These are phyloP conservation scores for Penicillium diatomitis DNA, from an alignment of 495 filamentous ascomycete genomes.

Conservation along the genomic window DNA sequence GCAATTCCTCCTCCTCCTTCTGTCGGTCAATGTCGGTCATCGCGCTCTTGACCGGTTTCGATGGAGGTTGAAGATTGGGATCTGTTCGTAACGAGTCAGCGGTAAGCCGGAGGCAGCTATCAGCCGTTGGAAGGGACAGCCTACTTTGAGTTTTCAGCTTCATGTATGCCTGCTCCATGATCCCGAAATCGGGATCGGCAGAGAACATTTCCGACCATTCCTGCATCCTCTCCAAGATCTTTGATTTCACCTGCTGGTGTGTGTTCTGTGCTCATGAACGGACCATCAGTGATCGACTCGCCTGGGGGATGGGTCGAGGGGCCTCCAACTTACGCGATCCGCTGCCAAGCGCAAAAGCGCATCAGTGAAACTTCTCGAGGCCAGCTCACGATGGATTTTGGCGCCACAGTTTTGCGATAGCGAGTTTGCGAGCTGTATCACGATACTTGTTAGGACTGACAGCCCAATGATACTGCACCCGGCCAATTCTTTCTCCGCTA, in stretches of 20 bases:
- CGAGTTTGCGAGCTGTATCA: conserved; percentile 67
- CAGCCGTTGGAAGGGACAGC: conserved; percentile 1
- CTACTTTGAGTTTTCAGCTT: conserved; percentile 71
- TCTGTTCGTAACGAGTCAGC: conserved; percentile 39
- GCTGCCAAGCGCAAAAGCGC: conserved; percentile 81
- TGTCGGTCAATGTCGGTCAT: conserved; percentile 85
- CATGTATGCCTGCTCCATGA: conserved; percentile 94
- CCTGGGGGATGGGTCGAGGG: neutral
- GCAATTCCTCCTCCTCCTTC: conserved; percentile 95
- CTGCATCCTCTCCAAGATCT: conserved; percentile 92
- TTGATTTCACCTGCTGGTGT: conserved; percentile 91
- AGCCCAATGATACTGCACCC: too few relatives aligned
- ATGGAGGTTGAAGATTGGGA: conserved; percentile 84
- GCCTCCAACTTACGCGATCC: conserved; percentile 53
- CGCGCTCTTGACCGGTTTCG: conserved; percentile 80
- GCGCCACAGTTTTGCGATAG: conserved; percentile 91
- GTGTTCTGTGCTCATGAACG: conserved; percentile 52
- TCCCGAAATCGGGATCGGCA: conserved; percentile 82
- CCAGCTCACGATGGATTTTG: conserved; percentile 85
- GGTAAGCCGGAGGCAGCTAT: neutral
- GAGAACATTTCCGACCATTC: conserved; percentile 95
- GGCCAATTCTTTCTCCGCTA: too few relatives aligned
- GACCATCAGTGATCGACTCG: too few relatives aligned
- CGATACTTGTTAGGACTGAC: conserved; percentile 1
- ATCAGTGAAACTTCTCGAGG: conserved; percentile 92